These are phyloP conservation scores for Yueomyces sinensis DNA, from an alignment of 805 yeast genomes.

Conservation along the genomic window DNA sequence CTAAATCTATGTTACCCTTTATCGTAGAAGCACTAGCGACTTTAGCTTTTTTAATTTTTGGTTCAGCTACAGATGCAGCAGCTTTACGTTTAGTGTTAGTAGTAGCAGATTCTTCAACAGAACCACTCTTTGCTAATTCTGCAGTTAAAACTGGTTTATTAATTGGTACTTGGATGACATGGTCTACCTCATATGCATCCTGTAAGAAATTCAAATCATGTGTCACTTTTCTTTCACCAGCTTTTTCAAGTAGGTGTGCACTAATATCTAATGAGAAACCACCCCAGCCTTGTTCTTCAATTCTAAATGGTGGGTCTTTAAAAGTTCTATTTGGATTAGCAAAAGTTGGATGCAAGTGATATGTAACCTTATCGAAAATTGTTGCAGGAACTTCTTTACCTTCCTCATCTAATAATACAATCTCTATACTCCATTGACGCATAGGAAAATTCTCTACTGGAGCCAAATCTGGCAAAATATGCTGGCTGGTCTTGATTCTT, in stretches of 20 bases:
- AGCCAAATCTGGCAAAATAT: conserved; percentile 65
- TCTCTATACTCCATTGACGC: conserved; percentile 83
- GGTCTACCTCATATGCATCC: conserved; percentile 67
- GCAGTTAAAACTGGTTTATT: conserved; percentile 60
- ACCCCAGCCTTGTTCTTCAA: conserved; percentile 97
- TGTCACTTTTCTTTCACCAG: conserved; percentile 74
- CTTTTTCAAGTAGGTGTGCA: conserved; percentile 65
- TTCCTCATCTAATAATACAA: conserved; percentile 58
- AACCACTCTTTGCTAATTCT: conserved; percentile 68
- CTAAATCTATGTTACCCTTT: conserved; percentile 75
- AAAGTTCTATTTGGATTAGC: conserved; percentile 73
- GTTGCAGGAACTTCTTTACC: conserved; percentile 80
- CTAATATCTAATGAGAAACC: conserved; percentile 83
- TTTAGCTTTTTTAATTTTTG: conserved; percentile 39
- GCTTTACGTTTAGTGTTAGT: conserved; percentile 18
- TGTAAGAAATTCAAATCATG: conserved; percentile 83
- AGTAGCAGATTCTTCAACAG: conserved; percentile 44
- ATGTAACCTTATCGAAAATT: conserved; percentile 83
- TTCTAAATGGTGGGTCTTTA: conserved; percentile 72
- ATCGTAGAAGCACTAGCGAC: conserved; percentile 29
- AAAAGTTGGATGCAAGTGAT: conserved; percentile 90
- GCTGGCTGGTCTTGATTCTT: conserved; percentile 78
- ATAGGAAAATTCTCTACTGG: conserved; percentile 87
- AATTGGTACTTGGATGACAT: conserved; percentile 61
- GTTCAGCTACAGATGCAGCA: conserved; percentile 16